A percentile compares a stretch with the other conserved stretches of the same genome.
phyloP scores from a whole-genome alignment of 192 early-diverging fungal species.

The Podila clonocystis region DNA sequence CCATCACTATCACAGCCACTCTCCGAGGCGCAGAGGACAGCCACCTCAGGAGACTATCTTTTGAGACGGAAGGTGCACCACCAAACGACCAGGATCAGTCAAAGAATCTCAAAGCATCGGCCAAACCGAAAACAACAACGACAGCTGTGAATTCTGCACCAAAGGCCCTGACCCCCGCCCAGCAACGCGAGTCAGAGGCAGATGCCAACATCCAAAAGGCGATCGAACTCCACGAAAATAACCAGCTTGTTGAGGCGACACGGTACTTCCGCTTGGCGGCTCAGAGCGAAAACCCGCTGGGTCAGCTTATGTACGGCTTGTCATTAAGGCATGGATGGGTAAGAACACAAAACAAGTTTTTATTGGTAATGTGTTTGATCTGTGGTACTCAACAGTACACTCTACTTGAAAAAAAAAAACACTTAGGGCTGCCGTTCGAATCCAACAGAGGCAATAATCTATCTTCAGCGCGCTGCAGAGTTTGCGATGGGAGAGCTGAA shows the following conservation, averaged over 20 bases:
- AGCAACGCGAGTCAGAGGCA: conserved; percentile 49
- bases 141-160: background rate
- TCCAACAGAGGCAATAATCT: conserved; percentile 74
- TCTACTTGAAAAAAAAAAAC: background rate
- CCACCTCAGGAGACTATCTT: background rate
- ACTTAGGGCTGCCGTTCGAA: conserved; percentile 69
- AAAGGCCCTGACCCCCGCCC: conserved; percentile 24
- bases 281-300: conserved; percentile 70
- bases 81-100: background rate
- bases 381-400: background rate
- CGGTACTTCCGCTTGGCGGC: conserved; percentile 78
- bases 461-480: conserved; percentile 78
- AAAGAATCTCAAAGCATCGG: background rate
- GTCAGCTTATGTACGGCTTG: conserved; percentile 83
- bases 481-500: conserved; percentile 74
- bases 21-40: background rate
- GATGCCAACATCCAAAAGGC: conserved; percentile 75
- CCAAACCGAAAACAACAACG: background rate
- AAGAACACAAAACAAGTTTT: conserved; percentile 18
- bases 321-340: conserved; percentile 86
- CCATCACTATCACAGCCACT: conserved; percentile 1
- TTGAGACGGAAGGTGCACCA: background rate
- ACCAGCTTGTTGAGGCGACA: conserved; percentile 78
- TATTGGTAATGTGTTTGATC: background rate
- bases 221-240: conserved; percentile 77